Evolutionary conservation across 352 stramenopile species (phyloP).

Genomic region (Globisporangium apiculatum): DNA sequence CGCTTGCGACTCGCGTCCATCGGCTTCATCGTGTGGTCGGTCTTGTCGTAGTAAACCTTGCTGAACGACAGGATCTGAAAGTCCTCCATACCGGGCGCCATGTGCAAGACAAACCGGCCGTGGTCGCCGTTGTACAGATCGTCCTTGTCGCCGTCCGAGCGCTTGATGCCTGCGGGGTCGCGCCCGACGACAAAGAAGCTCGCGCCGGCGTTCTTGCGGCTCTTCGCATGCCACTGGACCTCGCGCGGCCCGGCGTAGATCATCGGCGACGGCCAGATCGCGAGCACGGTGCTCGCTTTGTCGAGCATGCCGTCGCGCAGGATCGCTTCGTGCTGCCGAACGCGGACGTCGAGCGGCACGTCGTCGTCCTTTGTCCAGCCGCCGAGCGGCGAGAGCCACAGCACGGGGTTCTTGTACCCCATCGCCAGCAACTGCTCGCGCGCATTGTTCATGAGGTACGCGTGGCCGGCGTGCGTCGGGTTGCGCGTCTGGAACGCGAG

Average conservation of each 20-base stretch:
- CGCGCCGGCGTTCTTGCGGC: constrained; percentile 92
- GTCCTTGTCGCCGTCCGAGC: constrained; percentile 91
- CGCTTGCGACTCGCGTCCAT: constrained; percentile 88
- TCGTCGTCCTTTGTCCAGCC: constrained; percentile 98
- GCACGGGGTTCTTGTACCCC: constrained; percentile 95
- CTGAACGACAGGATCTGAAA: constrained; percentile 95
- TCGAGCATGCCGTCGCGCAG: constrained; percentile 92
- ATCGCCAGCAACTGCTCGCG: constrained; percentile 90
- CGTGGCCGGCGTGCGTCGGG: constrained; percentile 96
- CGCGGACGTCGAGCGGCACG: constrained; percentile 96
- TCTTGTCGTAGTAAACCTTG: constrained; percentile 97
- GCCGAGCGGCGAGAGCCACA: constrained; percentile 96
- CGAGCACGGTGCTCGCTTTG: constrained; percentile 95
- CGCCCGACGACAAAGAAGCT: constrained; percentile 97
- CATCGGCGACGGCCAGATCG: constrained; percentile 98
- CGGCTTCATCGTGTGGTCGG: constrained; percentile 97
- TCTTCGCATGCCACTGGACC: constrained; percentile 98
- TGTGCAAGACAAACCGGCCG: constrained; percentile 95
- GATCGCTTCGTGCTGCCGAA: constrained; percentile 95
- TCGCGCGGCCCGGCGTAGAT: constrained; percentile 97
- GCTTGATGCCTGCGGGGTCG: constrained; percentile 97
- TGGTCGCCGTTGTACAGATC: constrained; percentile 97
- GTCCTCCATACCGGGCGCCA: constrained; percentile 92
- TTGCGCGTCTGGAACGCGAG: constrained; percentile 98
- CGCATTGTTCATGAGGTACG: constrained; percentile 97